Base-by-base conservation (phyloP, 495 filamentous ascomycete species). In the Lichenothelia convexa region DNA sequence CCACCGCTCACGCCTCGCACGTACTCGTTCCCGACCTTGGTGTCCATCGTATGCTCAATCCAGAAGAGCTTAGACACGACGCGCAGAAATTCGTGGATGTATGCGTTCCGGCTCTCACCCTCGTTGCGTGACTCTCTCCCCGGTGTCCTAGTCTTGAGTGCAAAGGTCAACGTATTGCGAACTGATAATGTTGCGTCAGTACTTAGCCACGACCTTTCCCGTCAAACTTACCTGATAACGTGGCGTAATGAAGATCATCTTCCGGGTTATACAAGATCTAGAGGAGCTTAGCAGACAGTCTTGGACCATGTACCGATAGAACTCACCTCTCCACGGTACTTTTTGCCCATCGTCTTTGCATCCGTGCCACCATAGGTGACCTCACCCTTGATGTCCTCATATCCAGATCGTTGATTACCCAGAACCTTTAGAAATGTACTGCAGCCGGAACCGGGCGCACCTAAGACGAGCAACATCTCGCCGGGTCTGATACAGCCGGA, bases 61-160 rank as follows among this genome's bases (percentile, higher is more conserved):
- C 78, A 79, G 42, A 92, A 89, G 22, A 85, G 61, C 43, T 80
- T 75, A 24, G 80, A 64, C 26, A 89, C 63, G 1, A 79, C 73
- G 13, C 72, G 58, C 4, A 83, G 62, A 40, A 83, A 76, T 26
- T 75, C 72, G 19, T 63, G 53, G 21, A 71, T 71, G 43, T 80
- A 85, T 31, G 73, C 66, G 30, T 59, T 58, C 11, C 71, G 59
- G 26, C 59, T 64, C 48, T 80, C 72, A 2, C 72, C 74, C 34
- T 67, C 57, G 20, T 67, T 57, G 0, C 79, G 63, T 8, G 71
- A 75, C 8, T 53, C 55, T 48, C 78, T 68, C 12, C 67, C 66
- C 0, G 80, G 82, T 0, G 78, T 80, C 23, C 75, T 60, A 1
- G 70, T 73, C 34, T 70, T 70, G 17, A 80, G 59, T 7, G 80